Evolutionary conservation across 306 rosid genomes (phyloP), one percentile per base, ranked within the genome.

Genomic region (Vigna reflexopilosa): DNA sequence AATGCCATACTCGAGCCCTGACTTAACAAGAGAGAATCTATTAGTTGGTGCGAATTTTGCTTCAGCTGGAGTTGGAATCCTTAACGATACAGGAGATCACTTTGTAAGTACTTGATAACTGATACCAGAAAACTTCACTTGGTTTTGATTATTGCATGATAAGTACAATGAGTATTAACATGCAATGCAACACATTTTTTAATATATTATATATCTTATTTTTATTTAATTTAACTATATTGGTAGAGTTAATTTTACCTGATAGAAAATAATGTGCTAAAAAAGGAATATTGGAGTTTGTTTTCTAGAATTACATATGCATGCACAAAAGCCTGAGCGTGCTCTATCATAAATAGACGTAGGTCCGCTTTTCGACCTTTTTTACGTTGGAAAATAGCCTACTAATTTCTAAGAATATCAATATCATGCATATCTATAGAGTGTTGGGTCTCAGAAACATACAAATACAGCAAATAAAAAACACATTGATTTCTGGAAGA

Each of bases 21-120:
- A 80, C 15, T 72, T 89, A 63, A 83, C 32, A 1, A 89, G 90
- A 71, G 78, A 81, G 2, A 78, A 78, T 65, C 88, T 91, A 16
- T 80, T 89, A n/a, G 71, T 75, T 30, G 94, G 97, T 58, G 97
- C 97, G 38, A 91, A 88, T 78, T 91, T 91, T 65, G 97, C 94
- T 73, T 89, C 94, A 2, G 94, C 91, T 28, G 94, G 97, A 47
- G 66, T 89, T 17, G 97, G 97, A 78, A 89, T 91, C 17, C 97
- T 89, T 34, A 91, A 91, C 36, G 97, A 89, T 77, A 89, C 97
- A 2, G 97, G 97, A 3, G 17, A 59, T 73, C 97, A 91, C 38
- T 91, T 91, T 88, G 97, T 89, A 76, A 78, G 97, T 85, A 13
- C 40, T 59, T 59, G 2, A 26, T 58, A 10, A 38, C 50, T 13